These are phyloP conservation scores for Quercus variabilis DNA, from an alignment of 306 rosid genomes.

Conservation along the genomic window DNA sequence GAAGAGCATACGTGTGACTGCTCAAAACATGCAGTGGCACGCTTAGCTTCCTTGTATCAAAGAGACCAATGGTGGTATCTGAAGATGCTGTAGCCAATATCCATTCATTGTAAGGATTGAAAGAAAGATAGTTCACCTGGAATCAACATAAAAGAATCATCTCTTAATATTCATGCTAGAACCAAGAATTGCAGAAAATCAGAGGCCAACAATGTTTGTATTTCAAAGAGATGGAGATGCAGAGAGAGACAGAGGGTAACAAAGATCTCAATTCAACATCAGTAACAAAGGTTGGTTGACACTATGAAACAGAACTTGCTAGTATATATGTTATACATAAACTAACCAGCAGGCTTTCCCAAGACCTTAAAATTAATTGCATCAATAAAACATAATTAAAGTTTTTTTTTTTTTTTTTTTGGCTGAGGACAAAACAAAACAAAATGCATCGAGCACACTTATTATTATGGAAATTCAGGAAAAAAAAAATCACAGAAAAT, in stretches of 20 bases:
- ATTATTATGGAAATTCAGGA: not conserved
- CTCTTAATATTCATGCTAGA: not conserved
- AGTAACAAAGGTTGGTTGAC: not conserved
- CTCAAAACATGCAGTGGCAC: slow-evolving; percentile 67
- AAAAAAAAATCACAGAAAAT: not conserved
- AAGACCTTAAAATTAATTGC: not conserved
- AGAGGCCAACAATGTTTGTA: not conserved
- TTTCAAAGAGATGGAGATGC: not conserved
- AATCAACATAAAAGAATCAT: slow-evolving; percentile 10
- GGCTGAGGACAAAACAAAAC: not conserved
- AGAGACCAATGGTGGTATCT: slow-evolving; percentile 72
- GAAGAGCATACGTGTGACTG: slow-evolving; percentile 66
- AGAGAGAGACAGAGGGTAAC: not conserved
- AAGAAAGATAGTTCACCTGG: slow-evolving; percentile 88
- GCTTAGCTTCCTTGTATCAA: slow-evolving; percentile 71
- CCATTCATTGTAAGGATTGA: slow-evolving; percentile 82
- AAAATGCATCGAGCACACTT: not conserved
- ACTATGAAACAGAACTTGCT: not conserved
- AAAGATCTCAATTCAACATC: not conserved
- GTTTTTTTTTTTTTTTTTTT: not conserved
- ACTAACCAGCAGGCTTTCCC: not conserved
- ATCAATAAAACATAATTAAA: not conserved
- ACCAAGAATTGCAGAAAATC: not conserved
- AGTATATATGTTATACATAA: not conserved
- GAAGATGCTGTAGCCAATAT: slow-evolving; percentile 94